phyloP scores from a whole-genome alignment of 1,139 yeast genomes.

The Wickerhamomyces sp. region DNA sequence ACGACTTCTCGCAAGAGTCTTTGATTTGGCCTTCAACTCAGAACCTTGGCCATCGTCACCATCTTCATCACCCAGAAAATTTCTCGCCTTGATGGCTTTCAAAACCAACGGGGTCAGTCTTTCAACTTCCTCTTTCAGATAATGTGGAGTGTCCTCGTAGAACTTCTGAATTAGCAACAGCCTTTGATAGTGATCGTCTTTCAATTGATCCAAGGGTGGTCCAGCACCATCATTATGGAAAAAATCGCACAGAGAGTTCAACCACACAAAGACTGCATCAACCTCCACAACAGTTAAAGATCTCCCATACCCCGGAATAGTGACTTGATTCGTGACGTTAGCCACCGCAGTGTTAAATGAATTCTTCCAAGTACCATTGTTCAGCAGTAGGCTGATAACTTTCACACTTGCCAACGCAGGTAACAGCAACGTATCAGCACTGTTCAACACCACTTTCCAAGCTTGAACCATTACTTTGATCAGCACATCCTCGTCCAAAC shows the following conservation, averaged over 20 bases:
- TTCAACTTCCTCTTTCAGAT: conserved; percentile 55
- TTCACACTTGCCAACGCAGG: conserved; percentile 65
- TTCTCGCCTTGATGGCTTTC: conserved; percentile 39
- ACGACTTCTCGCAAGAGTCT: conserved; percentile 55
- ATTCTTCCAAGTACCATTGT: conserved; percentile 38
- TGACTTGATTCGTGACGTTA: conserved; percentile 33
- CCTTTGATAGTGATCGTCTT: conserved; percentile 60
- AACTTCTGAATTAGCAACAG: conserved; percentile 60
- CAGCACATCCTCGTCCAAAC: conserved; percentile 52
- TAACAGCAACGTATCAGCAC: conserved; percentile 63
- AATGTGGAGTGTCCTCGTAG: conserved; percentile 51
- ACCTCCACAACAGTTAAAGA: conserved; percentile 57
- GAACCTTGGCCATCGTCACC: conserved; percentile 27
- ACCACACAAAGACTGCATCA: conserved; percentile 70
- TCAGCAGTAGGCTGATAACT: conserved; percentile 27
- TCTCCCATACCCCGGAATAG: conserved; percentile 45
- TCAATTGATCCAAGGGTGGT: conserved; percentile 62
- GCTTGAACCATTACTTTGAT: conserved; percentile 69
- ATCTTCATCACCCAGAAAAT: conserved; percentile 31
- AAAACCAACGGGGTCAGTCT: conserved; percentile 49
- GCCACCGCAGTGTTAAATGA: conserved; percentile 47
- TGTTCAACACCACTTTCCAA: conserved; percentile 62
- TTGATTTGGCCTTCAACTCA: conserved; percentile 37
- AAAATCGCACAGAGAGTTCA: conserved; percentile 62
- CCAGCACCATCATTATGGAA: conserved; percentile 84